phyloP scores from a whole-genome alignment of 2,329 filamentous ascomycete species.

The Trichophyton equinum region DNA sequence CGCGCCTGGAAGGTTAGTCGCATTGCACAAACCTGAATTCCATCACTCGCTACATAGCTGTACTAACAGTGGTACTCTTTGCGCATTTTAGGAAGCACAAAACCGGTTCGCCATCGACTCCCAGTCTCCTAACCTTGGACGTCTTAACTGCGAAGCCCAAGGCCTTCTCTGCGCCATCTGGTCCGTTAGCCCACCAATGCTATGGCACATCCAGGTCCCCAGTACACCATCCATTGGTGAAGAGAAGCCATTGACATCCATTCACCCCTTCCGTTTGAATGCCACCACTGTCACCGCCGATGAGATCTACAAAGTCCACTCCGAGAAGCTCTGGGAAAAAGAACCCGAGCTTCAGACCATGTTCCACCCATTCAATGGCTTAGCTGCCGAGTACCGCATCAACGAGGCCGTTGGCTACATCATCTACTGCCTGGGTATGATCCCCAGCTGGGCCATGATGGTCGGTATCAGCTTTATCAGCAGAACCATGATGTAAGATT shows the following conservation, averaged over 20 bases:
- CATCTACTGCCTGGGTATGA: constrained; percentile 43
- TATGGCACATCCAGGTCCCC: constrained; percentile 48
- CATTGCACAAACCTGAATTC: neutral
- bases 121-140: constrained; percentile 44
- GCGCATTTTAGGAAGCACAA: constrained; percentile 36
- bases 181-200: constrained; percentile 43
- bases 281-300: constrained; percentile 44
- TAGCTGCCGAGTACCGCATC: constrained; percentile 41
- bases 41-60: neutral
- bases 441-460: constrained; percentile 55
- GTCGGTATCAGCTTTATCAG: constrained; percentile 49
- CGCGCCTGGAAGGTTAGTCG: constrained; percentile 39
- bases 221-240: constrained; percentile 38
- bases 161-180: constrained; percentile 48
- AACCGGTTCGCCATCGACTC: constrained; percentile 42
- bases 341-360: constrained; percentile 42
- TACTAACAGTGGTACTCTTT: neutral
- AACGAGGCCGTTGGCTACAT: constrained; percentile 44
- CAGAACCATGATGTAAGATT: constrained; percentile 49
- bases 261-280: constrained; percentile 46
- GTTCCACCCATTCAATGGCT: constrained; percentile 50
- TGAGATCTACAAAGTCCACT: constrained; percentile 45
- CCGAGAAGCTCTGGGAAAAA: constrained; percentile 44
- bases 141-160: constrained; percentile 48
- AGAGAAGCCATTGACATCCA: constrained; percentile 40